phyloP scores from a whole-genome alignment of 352 stramenopile species.

The Plasmopara muralis region DNA sequence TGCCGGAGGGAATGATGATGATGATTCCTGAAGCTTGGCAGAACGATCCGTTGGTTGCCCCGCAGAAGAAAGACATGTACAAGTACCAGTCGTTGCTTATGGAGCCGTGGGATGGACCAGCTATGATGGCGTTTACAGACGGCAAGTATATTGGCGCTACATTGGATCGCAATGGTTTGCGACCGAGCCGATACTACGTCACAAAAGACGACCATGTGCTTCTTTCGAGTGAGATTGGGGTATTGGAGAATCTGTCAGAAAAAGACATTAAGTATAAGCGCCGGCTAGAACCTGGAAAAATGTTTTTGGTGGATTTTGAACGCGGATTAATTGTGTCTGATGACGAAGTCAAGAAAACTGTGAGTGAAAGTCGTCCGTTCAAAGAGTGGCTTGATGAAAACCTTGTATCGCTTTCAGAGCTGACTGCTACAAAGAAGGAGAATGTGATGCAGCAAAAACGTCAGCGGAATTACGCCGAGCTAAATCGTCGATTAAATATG shows the following conservation, averaged over 20 bases:
- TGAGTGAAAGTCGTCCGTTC: conserved; percentile 86
- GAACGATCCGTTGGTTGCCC: conserved; percentile 89
- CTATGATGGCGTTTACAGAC: conserved; percentile 97
- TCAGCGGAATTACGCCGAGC: conserved; percentile 39
- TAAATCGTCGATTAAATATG: conserved; percentile 92
- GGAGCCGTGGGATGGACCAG: conserved; percentile 97
- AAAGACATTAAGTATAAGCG: conserved; percentile 91
- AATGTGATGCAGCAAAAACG: conserved; percentile 17
- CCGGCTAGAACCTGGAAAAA: conserved; percentile 94
- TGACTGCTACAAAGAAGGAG: conserved; percentile 30
- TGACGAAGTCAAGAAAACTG: conserved; percentile 92
- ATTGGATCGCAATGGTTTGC: conserved; percentile 95
- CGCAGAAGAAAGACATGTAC: conserved; percentile 95
- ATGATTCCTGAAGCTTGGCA: conserved; percentile 98
- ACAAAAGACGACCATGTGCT: conserved; percentile 95
- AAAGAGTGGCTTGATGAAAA: conserved; percentile 89
- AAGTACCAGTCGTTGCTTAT: conserved; percentile 96
- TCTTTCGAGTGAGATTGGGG: conserved; percentile 93
- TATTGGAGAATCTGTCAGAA: conserved; percentile 88
- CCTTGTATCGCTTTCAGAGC: conserved; percentile 84
- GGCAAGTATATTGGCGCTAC: conserved; percentile 92
- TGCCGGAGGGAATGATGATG: conserved; percentile 97
- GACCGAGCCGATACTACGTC: conserved; percentile 94
- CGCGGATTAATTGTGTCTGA: conserved; percentile 92
- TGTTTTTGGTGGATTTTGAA: conserved; percentile 97